These are phyloP conservation scores for Musa itinerans DNA, from an alignment of 176 grass and related monocot genomes.

Conservation along the genomic window DNA sequence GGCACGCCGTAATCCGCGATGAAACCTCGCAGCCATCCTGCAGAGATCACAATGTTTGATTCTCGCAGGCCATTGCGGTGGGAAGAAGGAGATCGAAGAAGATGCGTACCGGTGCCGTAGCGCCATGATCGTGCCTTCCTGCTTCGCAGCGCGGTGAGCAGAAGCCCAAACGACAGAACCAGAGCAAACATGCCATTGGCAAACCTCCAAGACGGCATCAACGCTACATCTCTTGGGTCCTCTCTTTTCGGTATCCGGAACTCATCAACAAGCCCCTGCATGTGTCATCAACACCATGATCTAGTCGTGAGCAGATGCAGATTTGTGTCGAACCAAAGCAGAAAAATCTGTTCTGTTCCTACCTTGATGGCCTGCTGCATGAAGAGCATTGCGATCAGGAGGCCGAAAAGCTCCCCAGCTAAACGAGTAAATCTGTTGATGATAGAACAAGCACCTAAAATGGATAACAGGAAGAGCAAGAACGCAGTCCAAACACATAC, in stretches of 20 bases:
- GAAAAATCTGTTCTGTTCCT: slow-evolving; percentile 5
- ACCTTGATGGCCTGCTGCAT: slow-evolving; percentile 99
- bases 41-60: background rate
- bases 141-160: slow-evolving; percentile 78
- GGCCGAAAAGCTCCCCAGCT: slow-evolving; percentile 90
- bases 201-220: slow-evolving; percentile 70
- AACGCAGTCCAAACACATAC: slow-evolving; percentile 91
- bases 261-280: slow-evolving; percentile 82
- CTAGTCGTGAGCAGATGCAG: no score
- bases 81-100: slow-evolving; percentile 10
- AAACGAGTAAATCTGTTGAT: slow-evolving; percentile 94
- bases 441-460: slow-evolving; percentile 75
- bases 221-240: slow-evolving; percentile 45
- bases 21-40: slow-evolving; percentile 86
- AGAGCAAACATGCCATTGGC: slow-evolving; percentile 96
- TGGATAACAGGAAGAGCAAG: slow-evolving; percentile 66
- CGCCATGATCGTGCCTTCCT: slow-evolving; percentile 98
- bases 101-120: slow-evolving; percentile 61
- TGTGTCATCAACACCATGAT: background rate
- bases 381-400: slow-evolving; percentile 97
- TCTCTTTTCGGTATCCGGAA: slow-evolving; percentile 73
- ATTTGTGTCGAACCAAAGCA: background rate
- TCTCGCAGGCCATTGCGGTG: background rate
- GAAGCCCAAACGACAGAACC: slow-evolving; percentile 82
- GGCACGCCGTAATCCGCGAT: slow-evolving; percentile 95